Conservation (phyloP, 345 rosid species). For the Bruguiera sexangula region DNA sequence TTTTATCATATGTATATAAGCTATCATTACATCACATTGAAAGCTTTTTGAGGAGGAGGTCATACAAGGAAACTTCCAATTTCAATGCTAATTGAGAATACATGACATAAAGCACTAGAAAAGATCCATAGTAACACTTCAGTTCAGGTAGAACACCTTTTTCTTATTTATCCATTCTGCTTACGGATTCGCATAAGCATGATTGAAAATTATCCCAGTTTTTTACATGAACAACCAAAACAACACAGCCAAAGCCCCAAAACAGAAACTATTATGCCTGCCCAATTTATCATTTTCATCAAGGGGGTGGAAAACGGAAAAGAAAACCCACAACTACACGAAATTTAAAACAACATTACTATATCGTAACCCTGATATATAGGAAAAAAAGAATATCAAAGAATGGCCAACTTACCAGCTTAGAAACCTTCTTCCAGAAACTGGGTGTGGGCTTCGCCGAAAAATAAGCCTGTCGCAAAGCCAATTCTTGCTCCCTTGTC, state of each 20-base stretch:
- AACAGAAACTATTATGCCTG: not conserved
- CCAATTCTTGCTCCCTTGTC: conserved; percentile 67
- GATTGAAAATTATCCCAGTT: too few relatives aligned
- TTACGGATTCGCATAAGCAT: not conserved
- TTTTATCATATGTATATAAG: conserved; percentile 9
- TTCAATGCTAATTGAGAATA: too few relatives aligned
- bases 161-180: not conserved
- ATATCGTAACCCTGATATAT: not conserved
- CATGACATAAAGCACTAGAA: too few relatives aligned
- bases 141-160: too few relatives aligned
- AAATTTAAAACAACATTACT: not conserved
- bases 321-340: not conserved
- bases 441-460: conserved; percentile 61
- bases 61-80: too few relatives aligned
- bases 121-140: too few relatives aligned
- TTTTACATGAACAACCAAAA: not conserved
- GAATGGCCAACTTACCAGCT: conserved; percentile 42
- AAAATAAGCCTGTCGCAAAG: conserved; percentile 74
- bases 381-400: not conserved
- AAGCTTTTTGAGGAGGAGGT: conserved; percentile 1
- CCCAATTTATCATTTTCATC: not conserved
- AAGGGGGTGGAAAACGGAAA: not conserved
- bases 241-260: not conserved
- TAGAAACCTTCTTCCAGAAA: conserved; percentile 80
- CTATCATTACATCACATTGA: not conserved